These are phyloP conservation scores for Gynostemma pentaphyllum DNA, from an alignment of 306 rosid genomes.

Conservation along the genomic window DNA sequence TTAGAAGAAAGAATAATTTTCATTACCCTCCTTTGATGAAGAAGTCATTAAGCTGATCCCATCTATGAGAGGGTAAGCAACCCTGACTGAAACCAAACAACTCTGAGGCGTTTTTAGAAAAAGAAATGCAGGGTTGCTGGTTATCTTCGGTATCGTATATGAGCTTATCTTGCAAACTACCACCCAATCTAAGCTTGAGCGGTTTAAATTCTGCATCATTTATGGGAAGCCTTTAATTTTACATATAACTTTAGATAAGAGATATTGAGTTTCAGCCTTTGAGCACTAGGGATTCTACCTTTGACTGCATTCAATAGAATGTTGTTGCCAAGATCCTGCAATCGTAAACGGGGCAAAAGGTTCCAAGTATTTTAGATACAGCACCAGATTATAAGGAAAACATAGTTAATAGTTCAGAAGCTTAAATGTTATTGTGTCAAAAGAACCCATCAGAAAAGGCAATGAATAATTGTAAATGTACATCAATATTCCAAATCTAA, in stretches of 20 bases:
- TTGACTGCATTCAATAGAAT: conserved; percentile 65
- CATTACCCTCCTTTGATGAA: conserved; percentile 72
- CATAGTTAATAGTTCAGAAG: conserved; percentile 2
- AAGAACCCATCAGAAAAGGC: neutral
- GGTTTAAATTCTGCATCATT: conserved; percentile 81
- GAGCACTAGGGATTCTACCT: conserved; percentile 30
- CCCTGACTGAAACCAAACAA: conserved; percentile 67
- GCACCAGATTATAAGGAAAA: conserved; percentile 6
- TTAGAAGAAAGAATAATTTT: neutral
- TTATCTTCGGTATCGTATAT: conserved; percentile 52
- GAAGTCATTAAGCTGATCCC: conserved; percentile 84
- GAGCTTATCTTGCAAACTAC: conserved; percentile 75
- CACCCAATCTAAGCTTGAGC: conserved; percentile 80
- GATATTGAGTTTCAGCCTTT: neutral
- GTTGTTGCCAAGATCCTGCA: conserved; percentile 69
- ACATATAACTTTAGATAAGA: neutral
- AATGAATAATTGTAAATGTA: neutral
- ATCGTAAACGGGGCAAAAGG: neutral
- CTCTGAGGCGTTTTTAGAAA: conserved; percentile 26
- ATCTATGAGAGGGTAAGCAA: conserved; percentile 69
- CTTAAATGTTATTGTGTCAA: neutral
- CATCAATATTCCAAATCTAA: neutral
- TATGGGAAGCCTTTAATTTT: neutral
- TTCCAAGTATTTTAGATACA: neutral
- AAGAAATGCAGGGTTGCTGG: conserved; percentile 39